Evolutionary conservation across 1,284 basidiomycete species (phyloP), one percentile per base, ranked within the genome.

Genomic region (Rhodotorula sp.): DNA sequence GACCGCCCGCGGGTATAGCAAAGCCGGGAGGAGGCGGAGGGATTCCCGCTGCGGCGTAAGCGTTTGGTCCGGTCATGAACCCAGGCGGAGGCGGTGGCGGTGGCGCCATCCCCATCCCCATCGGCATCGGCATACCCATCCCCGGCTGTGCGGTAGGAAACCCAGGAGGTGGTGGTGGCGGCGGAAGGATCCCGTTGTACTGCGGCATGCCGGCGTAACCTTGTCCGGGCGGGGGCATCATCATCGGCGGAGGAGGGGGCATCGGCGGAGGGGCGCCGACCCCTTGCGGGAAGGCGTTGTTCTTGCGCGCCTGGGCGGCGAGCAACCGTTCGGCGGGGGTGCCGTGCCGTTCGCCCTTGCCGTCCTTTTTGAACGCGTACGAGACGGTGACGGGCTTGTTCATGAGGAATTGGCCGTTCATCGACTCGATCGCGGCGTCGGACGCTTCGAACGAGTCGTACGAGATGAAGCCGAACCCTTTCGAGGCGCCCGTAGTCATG

Each of bases 361-460:
- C 93, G 78, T 99, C 96, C 83, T 98, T 98, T 82, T 98, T 98
- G 86, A 97, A 95, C 6, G 95, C 95, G 80, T 96, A 98, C 80
- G 95, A 93, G 22, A 97, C 94, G 24, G 89, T 89, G 79, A 98
- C 91, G 69, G 94, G 90, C 82, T 96, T 96, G 84, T 98, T 98
- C 88, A 95, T 94, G 59, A 99, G 85, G 86, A 93, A 97, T 79
- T 99, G 95, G 60, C 88, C 88, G 78, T 97, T 95, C 92, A 99
- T 95, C 29, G 93, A 87, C 81, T 98, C 95, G 70, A 96, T 87
- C 7, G 96, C 95, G 24, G 92, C 91, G 81, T 99, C 96, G 26
- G 95, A 92, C 10, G 95, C 88, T 79, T 99, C 95, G 81, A 99
- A 99, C 78, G 95, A 93, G 74, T 95, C 95, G 81, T 93, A 98